Evolutionary conservation across 352 stramenopile genomes (phyloP).

Genomic region (Pilasporangium apinafurcum): DNA sequence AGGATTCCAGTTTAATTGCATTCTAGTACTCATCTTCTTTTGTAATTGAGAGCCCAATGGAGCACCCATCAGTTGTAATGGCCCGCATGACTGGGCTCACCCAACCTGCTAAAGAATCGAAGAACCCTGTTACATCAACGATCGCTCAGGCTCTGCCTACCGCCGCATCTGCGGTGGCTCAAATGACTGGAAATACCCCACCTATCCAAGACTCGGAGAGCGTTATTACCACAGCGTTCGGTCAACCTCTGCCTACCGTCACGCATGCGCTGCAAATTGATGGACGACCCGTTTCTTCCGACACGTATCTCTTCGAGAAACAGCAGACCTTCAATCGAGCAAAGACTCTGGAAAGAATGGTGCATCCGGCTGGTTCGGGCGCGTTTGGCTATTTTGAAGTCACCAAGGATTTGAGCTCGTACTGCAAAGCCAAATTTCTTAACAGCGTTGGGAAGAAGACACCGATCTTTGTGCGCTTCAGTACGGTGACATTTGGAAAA

Average conservation of each 20-base stretch:
- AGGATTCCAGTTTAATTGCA: no score
- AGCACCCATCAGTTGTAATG: slow-evolving; percentile 16
- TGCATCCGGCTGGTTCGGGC: slow-evolving; percentile 85
- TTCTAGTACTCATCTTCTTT: no score
- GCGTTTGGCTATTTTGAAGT: slow-evolving; percentile 91
- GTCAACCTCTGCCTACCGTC: slow-evolving; percentile 19
- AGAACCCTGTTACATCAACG: slow-evolving; percentile 6
- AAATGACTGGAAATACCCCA: slow-evolving; percentile 11
- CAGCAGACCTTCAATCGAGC: slow-evolving; percentile 33
- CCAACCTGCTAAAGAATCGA: slow-evolving; percentile 8
- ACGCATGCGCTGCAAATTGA: slow-evolving; percentile 22
- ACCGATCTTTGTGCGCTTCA: slow-evolving; percentile 77
- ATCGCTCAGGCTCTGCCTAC: slow-evolving; percentile 4
- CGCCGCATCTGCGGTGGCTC: slow-evolving; percentile 7
- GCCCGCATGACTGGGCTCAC: slow-evolving; percentile 17
- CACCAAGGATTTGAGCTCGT: slow-evolving; percentile 43
- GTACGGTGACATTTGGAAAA: slow-evolving; percentile 46
- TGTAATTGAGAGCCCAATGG: slow-evolving; percentile 12
- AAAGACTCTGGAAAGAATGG: slow-evolving; percentile 69
- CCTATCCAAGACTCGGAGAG: slow-evolving; percentile 15
- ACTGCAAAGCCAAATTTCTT: slow-evolving; percentile 78
- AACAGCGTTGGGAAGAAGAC: slow-evolving; percentile 71
- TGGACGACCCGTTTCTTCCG: slow-evolving; percentile 17
- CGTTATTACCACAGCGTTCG: slow-evolving; percentile 20
- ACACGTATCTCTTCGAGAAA: slow-evolving; percentile 19